Conservation (phyloP, 164 flowering plant species). For the Tetrastigma voinierianum region DNA sequence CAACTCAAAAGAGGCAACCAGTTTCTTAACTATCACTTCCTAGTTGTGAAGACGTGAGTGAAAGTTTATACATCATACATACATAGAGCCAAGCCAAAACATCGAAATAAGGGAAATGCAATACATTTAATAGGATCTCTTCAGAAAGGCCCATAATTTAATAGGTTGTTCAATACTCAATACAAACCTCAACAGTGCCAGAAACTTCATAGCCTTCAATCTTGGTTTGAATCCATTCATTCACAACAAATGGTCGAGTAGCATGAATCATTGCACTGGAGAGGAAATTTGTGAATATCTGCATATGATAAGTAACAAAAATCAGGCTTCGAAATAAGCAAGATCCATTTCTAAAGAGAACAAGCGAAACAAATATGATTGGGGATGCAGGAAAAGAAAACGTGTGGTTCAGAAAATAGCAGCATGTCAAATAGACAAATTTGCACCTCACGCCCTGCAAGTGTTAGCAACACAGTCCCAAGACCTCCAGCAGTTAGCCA, state of each 20-base stretch:
- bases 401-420: not conserved
- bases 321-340: conserved; percentile 4
- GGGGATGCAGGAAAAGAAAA: too few relatives aligned
- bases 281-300: conserved; percentile 94
- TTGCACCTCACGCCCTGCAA: conserved; percentile 96
- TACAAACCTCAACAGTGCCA: conserved; percentile 96
- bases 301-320: conserved; percentile 15
- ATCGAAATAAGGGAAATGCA: too few relatives aligned
- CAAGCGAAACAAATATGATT: too few relatives aligned
- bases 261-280: conserved; percentile 97
- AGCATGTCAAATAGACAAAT: not conserved
- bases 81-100: too few relatives aligned
- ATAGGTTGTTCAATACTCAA: not conserved
- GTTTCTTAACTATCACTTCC: too few relatives aligned
- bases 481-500: conserved; percentile 99
- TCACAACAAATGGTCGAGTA: conserved; percentile 84
- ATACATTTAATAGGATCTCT: too few relatives aligned
- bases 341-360: not conserved
- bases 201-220: conserved; percentile 98
- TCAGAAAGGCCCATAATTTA: too few relatives aligned
- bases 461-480: conserved; percentile 96
- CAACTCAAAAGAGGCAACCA: too few relatives aligned
- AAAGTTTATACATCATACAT: too few relatives aligned
- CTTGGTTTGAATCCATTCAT: conserved; percentile 96
- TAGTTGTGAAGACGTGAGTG: too few relatives aligned